A percentile compares a stretch with the other conserved stretches of the same genome.
These are phyloP conservation scores for Nemania diffusa DNA, from an alignment of 2,329 filamentous ascomycete species.

Conservation along the genomic window DNA sequence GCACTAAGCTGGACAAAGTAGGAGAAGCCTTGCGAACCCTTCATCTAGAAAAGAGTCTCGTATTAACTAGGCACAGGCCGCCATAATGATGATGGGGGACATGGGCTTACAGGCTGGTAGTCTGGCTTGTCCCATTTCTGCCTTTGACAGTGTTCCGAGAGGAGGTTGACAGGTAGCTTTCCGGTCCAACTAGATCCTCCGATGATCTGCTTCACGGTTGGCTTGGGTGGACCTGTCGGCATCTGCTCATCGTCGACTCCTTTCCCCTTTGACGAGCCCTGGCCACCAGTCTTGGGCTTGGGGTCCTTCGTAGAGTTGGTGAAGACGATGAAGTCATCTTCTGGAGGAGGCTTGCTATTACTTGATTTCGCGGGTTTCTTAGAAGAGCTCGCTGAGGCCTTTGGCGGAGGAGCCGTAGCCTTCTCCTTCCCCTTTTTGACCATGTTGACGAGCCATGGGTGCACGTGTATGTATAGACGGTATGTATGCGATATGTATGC, in stretches of 20 bases:
- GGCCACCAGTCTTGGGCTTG: conserved; percentile 56
- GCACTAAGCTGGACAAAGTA: conserved; percentile 83
- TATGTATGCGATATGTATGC: no score
- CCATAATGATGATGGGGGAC: conserved; percentile 28
- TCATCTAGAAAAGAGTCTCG: conserved; percentile 56
- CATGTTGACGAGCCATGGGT: conserved; percentile 53
- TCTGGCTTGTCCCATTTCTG: conserved; percentile 95
- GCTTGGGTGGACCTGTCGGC: conserved; percentile 62
- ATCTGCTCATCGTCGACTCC: conserved; percentile 47
- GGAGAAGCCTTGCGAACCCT: conserved; percentile 77
- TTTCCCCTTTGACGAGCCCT: conserved; percentile 41
- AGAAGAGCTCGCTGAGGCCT: conserved; percentile 45
- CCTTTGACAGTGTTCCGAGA: conserved; percentile 94
- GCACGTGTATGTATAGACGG: conserved; percentile 10
- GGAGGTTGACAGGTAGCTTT: conserved; percentile 91
- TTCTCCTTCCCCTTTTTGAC: conserved; percentile 66
- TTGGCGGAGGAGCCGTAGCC: conserved; percentile 53
- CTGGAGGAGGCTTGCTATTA: conserved; percentile 44
- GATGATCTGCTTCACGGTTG: conserved; percentile 81
- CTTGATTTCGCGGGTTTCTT: conserved; percentile 51
- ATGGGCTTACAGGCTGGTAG: conserved; percentile 77
- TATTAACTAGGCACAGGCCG: conserved; percentile 42
- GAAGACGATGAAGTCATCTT: conserved; percentile 66
- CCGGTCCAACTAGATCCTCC: conserved; percentile 97
- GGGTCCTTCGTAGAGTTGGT: conserved; percentile 67